These are phyloP conservation scores for Chytriomyces sp. DNA, from an alignment of 192 early-diverging fungal genomes.

Conservation along the genomic window DNA sequence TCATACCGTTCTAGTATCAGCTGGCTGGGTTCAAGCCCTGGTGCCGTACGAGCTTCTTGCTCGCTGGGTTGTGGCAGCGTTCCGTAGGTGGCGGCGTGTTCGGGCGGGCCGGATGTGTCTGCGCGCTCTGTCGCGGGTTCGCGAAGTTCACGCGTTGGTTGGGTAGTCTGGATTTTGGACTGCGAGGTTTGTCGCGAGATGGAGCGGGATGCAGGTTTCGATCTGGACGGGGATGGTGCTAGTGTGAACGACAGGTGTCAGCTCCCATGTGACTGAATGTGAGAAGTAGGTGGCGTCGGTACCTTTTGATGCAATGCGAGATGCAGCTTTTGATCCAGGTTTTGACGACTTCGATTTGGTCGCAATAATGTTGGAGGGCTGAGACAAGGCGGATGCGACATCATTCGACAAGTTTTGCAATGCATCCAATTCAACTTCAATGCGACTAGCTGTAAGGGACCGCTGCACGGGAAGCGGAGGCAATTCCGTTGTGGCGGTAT, in stretches of 20 bases:
- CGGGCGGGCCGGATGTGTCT: not conserved
- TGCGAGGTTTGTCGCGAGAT: conserved; percentile 7
- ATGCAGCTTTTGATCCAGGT: not conserved
- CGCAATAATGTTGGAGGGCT: too few relatives aligned
- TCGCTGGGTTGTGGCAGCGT: not conserved
- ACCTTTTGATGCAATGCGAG: conserved; percentile 8
- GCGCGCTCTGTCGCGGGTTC: not conserved
- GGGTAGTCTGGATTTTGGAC: not conserved
- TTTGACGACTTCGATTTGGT: not conserved
- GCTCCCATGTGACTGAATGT: not conserved
- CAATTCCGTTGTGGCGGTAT: not conserved
- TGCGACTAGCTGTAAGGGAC: not conserved
- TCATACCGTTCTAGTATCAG: not conserved
- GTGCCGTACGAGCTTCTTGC: not conserved
- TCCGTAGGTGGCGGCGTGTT: not conserved
- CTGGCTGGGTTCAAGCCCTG: not conserved
- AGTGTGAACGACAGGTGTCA: not conserved
- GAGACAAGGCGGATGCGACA: too few relatives aligned
- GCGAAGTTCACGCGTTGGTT: not conserved
- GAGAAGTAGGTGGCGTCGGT: not conserved
- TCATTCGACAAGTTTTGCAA: too few relatives aligned
- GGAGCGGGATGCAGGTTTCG: not conserved
- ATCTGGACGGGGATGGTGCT: not conserved
- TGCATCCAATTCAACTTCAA: conserved; percentile 10
- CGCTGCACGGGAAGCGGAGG: not conserved